phyloP scores from a whole-genome alignment of 2,329 filamentous ascomycete genomes.

The Cryphonectria nitschkei region DNA sequence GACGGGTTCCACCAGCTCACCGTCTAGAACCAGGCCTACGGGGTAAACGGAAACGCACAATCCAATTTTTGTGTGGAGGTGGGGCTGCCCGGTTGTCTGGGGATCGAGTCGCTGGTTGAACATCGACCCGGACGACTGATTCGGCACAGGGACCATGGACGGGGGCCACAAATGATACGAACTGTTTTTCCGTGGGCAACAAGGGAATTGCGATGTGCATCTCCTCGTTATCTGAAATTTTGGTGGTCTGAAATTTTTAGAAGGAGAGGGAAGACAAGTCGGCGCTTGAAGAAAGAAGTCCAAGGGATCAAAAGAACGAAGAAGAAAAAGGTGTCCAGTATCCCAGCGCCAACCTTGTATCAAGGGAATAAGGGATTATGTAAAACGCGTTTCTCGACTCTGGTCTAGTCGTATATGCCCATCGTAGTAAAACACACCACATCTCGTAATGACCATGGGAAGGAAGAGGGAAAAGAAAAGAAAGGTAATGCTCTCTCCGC shows the following conservation, averaged over 20 bases:
- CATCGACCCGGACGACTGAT: neutral
- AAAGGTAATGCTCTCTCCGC: neutral
- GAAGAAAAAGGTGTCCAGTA: too few relatives aligned
- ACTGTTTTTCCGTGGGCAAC: neutral
- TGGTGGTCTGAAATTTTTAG: too few relatives aligned
- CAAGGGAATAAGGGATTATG: too few relatives aligned
- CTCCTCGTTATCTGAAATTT: neutral
- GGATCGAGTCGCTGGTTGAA: neutral
- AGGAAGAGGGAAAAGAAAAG: neutral
- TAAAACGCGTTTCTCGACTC: too few relatives aligned
- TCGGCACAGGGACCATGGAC: neutral
- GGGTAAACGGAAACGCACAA: neutral
- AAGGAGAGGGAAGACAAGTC: too few relatives aligned
- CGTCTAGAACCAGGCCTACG: constrained; percentile 2
- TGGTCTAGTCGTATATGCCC: too few relatives aligned
- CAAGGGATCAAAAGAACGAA: too few relatives aligned
- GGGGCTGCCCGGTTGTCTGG: neutral
- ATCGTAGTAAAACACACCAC: too few relatives aligned
- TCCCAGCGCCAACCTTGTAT: too few relatives aligned
- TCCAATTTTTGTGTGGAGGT: neutral
- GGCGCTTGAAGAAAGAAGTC: too few relatives aligned
- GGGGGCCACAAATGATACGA: neutral
- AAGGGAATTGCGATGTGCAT: neutral
- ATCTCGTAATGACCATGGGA: too few relatives aligned
- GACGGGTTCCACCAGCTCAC: neutral